Evolutionary conservation across 2,329 filamentous ascomycete genomes (phyloP).

Genomic region (Podosphaera fusca): DNA sequence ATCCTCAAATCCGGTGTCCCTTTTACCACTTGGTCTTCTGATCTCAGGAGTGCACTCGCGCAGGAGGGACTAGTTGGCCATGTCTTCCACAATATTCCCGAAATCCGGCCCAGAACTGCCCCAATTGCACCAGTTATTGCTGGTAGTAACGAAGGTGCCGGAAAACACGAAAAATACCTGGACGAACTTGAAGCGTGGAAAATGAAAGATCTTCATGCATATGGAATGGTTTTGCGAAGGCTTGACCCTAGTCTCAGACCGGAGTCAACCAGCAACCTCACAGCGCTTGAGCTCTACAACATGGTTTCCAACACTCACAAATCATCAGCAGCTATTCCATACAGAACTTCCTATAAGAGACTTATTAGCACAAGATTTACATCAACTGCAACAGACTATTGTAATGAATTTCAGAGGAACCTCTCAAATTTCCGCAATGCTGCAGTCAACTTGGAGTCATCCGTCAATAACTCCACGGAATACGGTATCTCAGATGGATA

Average conservation of each 20-base stretch:
- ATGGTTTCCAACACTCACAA: not conserved
- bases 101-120: not conserved
- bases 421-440: not conserved
- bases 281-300: not conserved
- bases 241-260: not conserved
- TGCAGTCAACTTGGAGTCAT: not conserved
- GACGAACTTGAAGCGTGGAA: not conserved
- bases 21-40: not conserved
- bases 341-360: too few species aligned
- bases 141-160: not conserved
- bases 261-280: not conserved
- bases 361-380: too few species aligned
- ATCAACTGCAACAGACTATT: too few species aligned
- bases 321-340: not conserved
- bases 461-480: not conserved
- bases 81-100: not conserved
- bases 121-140: not conserved
- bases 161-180: not conserved
- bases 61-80: not conserved
- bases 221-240: not conserved
- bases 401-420: too few species aligned
- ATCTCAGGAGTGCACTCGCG: not conserved
- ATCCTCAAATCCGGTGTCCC: not conserved
- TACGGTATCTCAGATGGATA: not conserved
- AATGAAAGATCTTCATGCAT: not conserved